A percentile compares a stretch with the other conserved stretches of the same genome.
phyloP scores from a whole-genome alignment of 2,329 filamentous ascomycete genomes.

The Cercospora sojina region DNA sequence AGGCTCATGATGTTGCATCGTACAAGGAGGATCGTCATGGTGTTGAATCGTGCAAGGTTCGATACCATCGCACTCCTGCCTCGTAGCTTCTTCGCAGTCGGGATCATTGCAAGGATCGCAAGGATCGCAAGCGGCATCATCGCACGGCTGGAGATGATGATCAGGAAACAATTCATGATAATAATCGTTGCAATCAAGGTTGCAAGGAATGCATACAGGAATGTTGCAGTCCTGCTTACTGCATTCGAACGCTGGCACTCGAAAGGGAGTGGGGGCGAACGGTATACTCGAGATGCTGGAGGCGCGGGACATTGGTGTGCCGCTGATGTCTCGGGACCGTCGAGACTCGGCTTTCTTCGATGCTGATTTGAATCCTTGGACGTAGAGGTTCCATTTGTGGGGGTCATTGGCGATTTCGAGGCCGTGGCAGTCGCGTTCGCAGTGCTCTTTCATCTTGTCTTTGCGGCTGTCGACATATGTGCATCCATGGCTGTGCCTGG shows the following conservation, averaged over 20 bases:
- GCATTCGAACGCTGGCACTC: constrained; percentile 24
- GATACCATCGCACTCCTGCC: constrained; percentile 17
- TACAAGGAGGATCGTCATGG: background rate
- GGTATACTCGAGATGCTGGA: constrained; percentile 22
- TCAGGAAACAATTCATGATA: constrained; percentile 17
- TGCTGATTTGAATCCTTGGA: constrained; percentile 28
- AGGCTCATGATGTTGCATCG: constrained; percentile 9
- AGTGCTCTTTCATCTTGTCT: constrained; percentile 31
- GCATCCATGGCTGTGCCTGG: constrained; percentile 26
- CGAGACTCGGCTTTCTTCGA: constrained; percentile 25
- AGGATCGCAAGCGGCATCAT: constrained; percentile 24
- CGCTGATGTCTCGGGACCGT: constrained; percentile 19
- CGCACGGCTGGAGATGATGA: constrained; percentile 20
- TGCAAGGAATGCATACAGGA: constrained; percentile 30
- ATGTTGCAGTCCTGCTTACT: constrained; percentile 29
- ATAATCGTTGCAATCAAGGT: constrained; percentile 29
- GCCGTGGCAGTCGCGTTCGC: constrained; percentile 28
- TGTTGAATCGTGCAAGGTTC: constrained; percentile 15
- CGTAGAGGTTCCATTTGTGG: constrained; percentile 29
- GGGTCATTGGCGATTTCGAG: constrained; percentile 28
- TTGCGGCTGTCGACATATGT: constrained; percentile 30
- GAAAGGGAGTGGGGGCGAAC: constrained; percentile 16
- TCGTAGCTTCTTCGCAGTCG: constrained; percentile 23
- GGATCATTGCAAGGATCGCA: constrained; percentile 28
- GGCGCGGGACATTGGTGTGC: constrained; percentile 21